phyloP scores from a whole-genome alignment of 352 stramenopile genomes.

The Phytophthora macrochlamydospora region DNA sequence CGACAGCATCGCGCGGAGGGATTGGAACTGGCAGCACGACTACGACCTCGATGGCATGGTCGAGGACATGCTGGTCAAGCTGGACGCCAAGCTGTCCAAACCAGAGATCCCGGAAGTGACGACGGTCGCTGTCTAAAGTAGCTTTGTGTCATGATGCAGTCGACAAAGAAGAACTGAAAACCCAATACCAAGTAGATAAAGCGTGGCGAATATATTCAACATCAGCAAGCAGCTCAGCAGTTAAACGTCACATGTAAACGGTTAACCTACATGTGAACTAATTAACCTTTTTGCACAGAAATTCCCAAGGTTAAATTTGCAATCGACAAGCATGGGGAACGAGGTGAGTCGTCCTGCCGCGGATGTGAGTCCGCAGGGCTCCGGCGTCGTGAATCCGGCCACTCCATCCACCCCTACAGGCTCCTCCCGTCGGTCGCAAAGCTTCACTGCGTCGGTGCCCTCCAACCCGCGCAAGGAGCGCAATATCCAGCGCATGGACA shows the following conservation, averaged over 20 bases:
- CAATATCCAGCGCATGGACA: constrained; percentile 85
- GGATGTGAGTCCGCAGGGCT: constrained; percentile 32
- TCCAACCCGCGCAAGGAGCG: constrained; percentile 44
- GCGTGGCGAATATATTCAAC: no score
- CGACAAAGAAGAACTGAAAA: no score
- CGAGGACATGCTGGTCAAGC: constrained; percentile 88
- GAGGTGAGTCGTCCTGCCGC: constrained; percentile 47
- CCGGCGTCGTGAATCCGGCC: constrained; percentile 24
- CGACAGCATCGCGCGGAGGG: constrained; percentile 76
- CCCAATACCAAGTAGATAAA: no score
- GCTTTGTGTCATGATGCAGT: neutral
- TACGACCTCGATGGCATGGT: constrained; percentile 92
- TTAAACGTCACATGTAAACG: no score
- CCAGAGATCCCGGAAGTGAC: constrained; percentile 7
- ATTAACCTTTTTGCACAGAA: no score
- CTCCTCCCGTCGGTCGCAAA: constrained; percentile 41
- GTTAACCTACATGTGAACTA: no score
- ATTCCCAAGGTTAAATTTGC: no score
- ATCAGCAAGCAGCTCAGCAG: no score
- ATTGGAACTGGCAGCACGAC: constrained; percentile 91
- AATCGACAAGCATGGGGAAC: constrained; percentile 48
- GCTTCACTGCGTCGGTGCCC: constrained; percentile 36
- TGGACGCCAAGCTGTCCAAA: constrained; percentile 74
- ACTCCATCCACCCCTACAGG: constrained; percentile 36
- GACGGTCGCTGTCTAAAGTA: neutral